Evolutionary conservation across 805 yeast species (phyloP).

Genomic region (Teunomyces stri): DNA sequence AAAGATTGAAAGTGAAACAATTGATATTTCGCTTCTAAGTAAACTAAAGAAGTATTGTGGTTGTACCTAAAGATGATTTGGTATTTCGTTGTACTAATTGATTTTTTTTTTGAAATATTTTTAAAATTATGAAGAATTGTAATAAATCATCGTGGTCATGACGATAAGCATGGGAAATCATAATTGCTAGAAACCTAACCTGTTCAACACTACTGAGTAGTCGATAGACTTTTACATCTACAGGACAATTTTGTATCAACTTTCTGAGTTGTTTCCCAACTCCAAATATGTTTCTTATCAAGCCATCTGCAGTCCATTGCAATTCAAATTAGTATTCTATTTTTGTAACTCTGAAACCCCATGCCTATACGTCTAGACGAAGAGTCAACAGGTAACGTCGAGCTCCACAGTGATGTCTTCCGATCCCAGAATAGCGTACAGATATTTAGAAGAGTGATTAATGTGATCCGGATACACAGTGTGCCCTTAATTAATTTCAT

Average conservation of each 20-base stretch:
- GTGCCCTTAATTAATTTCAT: constrained; percentile 58
- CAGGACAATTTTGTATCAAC: background rate
- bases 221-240: too few relatives aligned
- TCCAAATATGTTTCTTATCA: background rate
- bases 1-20: too few relatives aligned
- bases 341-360: background rate
- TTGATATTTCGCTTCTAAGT: too few relatives aligned
- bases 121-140: too few relatives aligned
- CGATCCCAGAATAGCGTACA: background rate
- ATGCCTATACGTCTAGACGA: constrained; percentile 25
- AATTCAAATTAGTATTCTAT: background rate
- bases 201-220: too few relatives aligned
- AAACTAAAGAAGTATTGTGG: background rate
- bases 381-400: constrained; percentile 2
- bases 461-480: constrained; percentile 39
- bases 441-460: constrained; percentile 16
- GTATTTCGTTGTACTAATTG: background rate
- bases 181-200: too few relatives aligned
- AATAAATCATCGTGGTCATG: too few relatives aligned
- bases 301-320: background rate
- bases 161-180: too few relatives aligned
- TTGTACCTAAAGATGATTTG: background rate
- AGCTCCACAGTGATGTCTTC: background rate
- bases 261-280: too few relatives aligned
- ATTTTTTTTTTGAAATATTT: too few relatives aligned